Percentiles rank a stretch among this genome's conserved stretches.
phyloP scores from a whole-genome alignment of 73 alveolate species.

The Tetrahymena malaccensis region DNA sequence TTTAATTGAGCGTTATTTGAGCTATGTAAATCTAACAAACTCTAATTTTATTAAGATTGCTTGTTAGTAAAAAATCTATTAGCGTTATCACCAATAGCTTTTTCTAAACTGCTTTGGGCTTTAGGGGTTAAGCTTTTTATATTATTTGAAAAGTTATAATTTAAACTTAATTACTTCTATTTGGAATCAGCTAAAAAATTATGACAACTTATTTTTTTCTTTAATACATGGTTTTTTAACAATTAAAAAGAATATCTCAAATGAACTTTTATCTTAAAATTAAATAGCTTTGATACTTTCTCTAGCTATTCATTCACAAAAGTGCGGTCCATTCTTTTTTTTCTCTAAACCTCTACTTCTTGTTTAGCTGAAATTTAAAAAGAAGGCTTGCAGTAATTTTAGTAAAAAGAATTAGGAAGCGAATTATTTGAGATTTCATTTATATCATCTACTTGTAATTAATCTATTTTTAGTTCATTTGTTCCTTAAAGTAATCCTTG shows the following conservation, averaged over 20 bases:
- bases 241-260: neutral
- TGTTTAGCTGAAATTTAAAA: neutral
- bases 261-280: neutral
- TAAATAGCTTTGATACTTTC: neutral
- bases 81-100: neutral
- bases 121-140: neutral
- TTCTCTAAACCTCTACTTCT: neutral
- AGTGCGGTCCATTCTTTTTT: neutral
- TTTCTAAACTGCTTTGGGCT: neutral
- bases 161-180: neutral
- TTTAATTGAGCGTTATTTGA: too few relatives aligned
- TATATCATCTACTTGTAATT: neutral
- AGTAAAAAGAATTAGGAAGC: neutral
- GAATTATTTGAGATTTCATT: neutral
- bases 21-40: neutral
- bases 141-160: neutral
- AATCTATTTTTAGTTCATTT: neutral
- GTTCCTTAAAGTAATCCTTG: neutral
- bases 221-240: neutral
- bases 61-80: neutral
- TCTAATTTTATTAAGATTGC: too few relatives aligned
- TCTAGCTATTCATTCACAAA: neutral
- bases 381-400: neutral
- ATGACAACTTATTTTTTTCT: neutral
- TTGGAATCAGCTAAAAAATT: neutral